Evolutionary conservation across 2,329 filamentous ascomycete genomes (phyloP).

Genomic region (Xylariales sp.): DNA sequence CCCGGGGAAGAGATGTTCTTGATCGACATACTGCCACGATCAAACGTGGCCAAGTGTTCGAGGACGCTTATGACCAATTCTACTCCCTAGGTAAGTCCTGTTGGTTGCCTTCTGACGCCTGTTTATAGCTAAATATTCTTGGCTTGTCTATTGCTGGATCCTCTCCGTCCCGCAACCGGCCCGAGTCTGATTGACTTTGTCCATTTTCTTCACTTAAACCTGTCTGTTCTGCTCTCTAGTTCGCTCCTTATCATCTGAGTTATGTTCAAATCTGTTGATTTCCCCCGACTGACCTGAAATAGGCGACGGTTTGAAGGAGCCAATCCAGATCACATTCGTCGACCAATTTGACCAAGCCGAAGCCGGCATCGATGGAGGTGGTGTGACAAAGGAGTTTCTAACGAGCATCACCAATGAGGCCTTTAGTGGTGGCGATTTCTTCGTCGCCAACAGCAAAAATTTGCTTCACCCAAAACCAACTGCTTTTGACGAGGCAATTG

Average conservation of each 20-base stretch:
- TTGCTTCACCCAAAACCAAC: constrained; percentile 84
- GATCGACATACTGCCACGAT: constrained; percentile 73
- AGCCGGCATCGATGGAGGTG: constrained; percentile 93
- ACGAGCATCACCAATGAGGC: constrained; percentile 84
- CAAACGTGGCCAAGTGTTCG: constrained; percentile 71
- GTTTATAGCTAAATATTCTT: too few species aligned
- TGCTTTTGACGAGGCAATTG: constrained; percentile 64
- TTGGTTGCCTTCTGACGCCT: too few species aligned
- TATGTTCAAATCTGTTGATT: too few species aligned
- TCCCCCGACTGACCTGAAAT: too few species aligned
- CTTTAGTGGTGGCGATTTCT: constrained; percentile 61
- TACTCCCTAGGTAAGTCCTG: constrained; percentile 76
- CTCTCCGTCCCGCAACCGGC: too few species aligned
- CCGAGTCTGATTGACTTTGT: too few species aligned
- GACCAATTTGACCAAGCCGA: constrained; percentile 84
- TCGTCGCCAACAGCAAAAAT: constrained; percentile 80
- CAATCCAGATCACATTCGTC: constrained; percentile 93
- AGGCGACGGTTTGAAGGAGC: constrained; percentile 84
- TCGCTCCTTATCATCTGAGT: too few species aligned
- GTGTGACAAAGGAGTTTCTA: constrained; percentile 95
- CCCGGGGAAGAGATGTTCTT: constrained; percentile 33
- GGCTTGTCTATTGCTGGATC: too few species aligned
- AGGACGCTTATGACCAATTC: constrained; percentile 81
- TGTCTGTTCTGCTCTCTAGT: too few species aligned
- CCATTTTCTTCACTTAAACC: too few species aligned